Conservation (phyloP, 2,329 filamentous ascomycete genomes). For the Corynespora cassiicola region DNA sequence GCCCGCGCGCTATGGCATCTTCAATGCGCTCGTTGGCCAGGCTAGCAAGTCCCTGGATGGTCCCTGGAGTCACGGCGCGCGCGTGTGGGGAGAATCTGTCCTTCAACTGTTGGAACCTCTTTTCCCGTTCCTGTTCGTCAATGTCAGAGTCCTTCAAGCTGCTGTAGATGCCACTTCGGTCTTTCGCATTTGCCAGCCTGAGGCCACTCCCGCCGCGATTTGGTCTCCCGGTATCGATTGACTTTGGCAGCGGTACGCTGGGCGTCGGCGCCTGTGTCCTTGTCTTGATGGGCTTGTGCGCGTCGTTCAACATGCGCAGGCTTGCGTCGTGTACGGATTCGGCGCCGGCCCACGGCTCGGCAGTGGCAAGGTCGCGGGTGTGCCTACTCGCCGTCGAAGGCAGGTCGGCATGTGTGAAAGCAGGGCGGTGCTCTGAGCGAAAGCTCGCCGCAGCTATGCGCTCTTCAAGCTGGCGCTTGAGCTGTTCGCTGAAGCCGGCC, state of each 20-base stretch:
- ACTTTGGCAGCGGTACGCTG: constrained; percentile 30
- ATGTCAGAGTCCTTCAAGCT: constrained; percentile 62
- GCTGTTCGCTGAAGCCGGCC: constrained; percentile 67
- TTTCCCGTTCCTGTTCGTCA: constrained; percentile 74
- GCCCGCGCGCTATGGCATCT: constrained; percentile 87
- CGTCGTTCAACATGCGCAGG: constrained; percentile 76
- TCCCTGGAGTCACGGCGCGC: constrained; percentile 76
- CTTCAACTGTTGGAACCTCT: constrained; percentile 74
- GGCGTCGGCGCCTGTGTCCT: constrained; percentile 23
- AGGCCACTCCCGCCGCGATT: constrained; percentile 42
- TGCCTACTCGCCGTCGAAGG: constrained; percentile 70
- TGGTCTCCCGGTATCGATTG: constrained; percentile 45
- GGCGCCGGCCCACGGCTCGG: constrained; percentile 77
- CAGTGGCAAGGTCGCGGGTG: constrained; percentile 71
- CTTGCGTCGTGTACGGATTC: constrained; percentile 78
- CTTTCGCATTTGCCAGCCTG: constrained; percentile 64
- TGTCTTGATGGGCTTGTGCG: constrained; percentile 59
- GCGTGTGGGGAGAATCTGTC: constrained; percentile 80
- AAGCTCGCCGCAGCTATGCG: constrained; percentile 64
- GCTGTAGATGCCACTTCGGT: constrained; percentile 63
- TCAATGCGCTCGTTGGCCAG: constrained; percentile 93
- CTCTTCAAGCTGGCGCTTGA: constrained; percentile 65
- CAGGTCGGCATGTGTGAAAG: constrained; percentile 61
- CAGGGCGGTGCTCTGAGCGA: constrained; percentile 58
- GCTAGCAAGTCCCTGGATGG: constrained; percentile 78